Base-by-base conservation (phyloP, 2,329 filamentous ascomycete species). In the Stagonosporopsis tanaceti region DNA sequence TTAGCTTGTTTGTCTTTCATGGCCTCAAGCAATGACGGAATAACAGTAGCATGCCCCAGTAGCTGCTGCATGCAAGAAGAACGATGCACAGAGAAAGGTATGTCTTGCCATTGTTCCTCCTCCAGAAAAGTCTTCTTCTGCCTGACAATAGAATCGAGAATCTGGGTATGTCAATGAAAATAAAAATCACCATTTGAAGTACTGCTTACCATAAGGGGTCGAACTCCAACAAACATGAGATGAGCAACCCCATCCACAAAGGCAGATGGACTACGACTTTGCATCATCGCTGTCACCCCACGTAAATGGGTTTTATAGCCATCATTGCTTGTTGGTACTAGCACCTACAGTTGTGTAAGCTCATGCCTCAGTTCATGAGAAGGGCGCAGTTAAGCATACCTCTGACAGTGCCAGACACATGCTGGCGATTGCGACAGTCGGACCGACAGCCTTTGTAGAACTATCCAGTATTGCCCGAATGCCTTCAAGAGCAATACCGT, bases 361-460 rank as follows among this genome's bases (percentile, higher is more conserved):
- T 28, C 14, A 24, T 14, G 15, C 4, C 3, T 25, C 15, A 27
- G 3, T 20, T 7, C 3, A 34, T 9, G 14, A 17, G 9, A 40
- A 24, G 7, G 14, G 34, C 25, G 27, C 9, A 6, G 11, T 15
- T 39, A 11, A 35, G 20, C 20, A 39, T 47, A 53, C 50, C 37
- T 53, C 50, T 35, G 50, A 53, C 22, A 53, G 27, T 1, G 50
- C 50, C 11, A 53, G n/a, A 24, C 50, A 53, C 50, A 53, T 53
- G 22, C 50, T 37, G 12, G 50, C 50, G 27, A 53, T 53, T 6
- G 50, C 42, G 6, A 53, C 50, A 22, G 50, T 53, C 6, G 50
- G 27, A n/a, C 44, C 50, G 25, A 47, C 42, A 2, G 35, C 4
- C 5, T 34, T 37, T 8, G 11, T 28, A 15, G 38, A 15, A 7